Evolutionary conservation across 2,329 filamentous ascomycete species (phyloP), one percentile per base, ranked within the genome.

Genomic region (Xylariaceae sp.): DNA sequence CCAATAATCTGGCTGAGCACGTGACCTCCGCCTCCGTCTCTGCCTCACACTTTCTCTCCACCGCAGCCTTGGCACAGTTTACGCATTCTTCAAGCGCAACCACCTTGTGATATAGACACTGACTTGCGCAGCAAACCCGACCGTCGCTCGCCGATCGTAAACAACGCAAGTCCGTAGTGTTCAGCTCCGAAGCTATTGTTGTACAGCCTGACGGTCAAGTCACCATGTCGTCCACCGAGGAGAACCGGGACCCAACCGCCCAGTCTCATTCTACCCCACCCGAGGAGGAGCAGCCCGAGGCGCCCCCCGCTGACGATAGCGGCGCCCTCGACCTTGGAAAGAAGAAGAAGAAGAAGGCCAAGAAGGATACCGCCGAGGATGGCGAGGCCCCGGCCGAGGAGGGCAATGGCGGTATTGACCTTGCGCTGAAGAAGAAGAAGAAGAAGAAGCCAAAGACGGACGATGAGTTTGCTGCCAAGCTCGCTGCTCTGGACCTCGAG

Each of bases 101-200:
- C 12, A 7, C n/a, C 33, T 9, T n/a, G n/a, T n/a, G n/a, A n/a
- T n/a, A n/a, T n/a, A n/a, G 21, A 24, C 6, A 24, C 21, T 24
- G 21, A 24, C 21, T 11, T 24, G 21, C 11, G 21, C 28, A 55
- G 52, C 53, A 59, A 34, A 38, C 41, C 26, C 54, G 47, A 23
- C 54, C 56, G 40, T 38, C 47, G 33, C 52, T 53, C 34, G 55
- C 62, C 54, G 74, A 81, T 56, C 75, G 76, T 61, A 88, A 85
- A 66, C 80, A 83, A 59, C 85, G 89, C 69, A 95, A 97, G 70
- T 94, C 88, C 32, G 90, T 97, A 59, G 83, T 88, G 50, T 97
- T 97, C 66, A 89, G 83, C 62, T 85, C 92, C 66, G 86, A 87
- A 59, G 78, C 87, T 56, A 77, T 85, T 51, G 81, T 95, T 57